phyloP scores from a whole-genome alignment of 495 filamentous ascomycete genomes.

The Hypoxylon lienhwacheense region DNA sequence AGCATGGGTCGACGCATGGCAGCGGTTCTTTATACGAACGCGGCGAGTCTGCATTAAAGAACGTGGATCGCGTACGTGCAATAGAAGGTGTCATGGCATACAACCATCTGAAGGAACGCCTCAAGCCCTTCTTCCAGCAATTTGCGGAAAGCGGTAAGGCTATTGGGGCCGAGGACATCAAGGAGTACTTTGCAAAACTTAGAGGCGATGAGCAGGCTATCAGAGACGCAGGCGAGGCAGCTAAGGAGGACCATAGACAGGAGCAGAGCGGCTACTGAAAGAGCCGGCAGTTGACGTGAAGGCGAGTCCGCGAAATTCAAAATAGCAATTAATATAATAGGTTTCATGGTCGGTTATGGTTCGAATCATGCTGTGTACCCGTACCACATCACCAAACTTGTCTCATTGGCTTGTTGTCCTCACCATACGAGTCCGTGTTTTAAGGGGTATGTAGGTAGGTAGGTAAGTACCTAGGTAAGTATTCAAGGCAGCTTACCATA shows the following conservation, averaged over 20 bases:
- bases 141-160: conserved; percentile 87
- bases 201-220: conserved; percentile 75
- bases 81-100: conserved; percentile 98
- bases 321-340: conserved; percentile 17
- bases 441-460: too few relatives aligned
- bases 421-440: too few relatives aligned
- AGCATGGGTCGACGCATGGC: conserved; percentile 53
- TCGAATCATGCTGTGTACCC: conserved; percentile 5
- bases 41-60: conserved; percentile 85
- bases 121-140: conserved; percentile 87
- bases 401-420: too few relatives aligned
- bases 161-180: conserved; percentile 92
- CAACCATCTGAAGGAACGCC: conserved; percentile 89
- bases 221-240: conserved; percentile 50
- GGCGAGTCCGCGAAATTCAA: not conserved
- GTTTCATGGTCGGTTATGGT: conserved; percentile 13
- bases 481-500: too few relatives aligned
- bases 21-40: conserved; percentile 79
- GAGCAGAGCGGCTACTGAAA: conserved; percentile 63
- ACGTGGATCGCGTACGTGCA: conserved; percentile 85
- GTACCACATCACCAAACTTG: too few relatives aligned
- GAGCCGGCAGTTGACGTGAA: not conserved
- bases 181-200: conserved; percentile 90
- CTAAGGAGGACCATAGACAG: conserved; percentile 50
- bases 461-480: too few relatives aligned